These are phyloP conservation scores for Alternaria triticimaculans DNA, from an alignment of 2,329 filamentous ascomycete species.

Conservation along the genomic window DNA sequence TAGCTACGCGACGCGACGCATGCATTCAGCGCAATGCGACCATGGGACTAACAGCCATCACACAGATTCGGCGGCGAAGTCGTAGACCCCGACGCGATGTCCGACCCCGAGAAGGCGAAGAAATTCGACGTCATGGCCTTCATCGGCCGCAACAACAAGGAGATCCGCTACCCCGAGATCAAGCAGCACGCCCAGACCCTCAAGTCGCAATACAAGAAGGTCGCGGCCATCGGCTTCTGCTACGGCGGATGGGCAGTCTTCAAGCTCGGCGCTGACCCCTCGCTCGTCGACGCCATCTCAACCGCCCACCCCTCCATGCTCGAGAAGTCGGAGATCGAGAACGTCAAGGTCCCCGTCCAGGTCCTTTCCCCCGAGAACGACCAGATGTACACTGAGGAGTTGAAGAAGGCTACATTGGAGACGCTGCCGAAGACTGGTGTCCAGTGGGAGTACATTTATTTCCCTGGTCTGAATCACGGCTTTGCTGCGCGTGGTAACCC, in stretches of 20 bases:
- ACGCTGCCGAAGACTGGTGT: constrained; percentile 38
- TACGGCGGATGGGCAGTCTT: constrained; percentile 53
- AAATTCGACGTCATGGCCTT: constrained; percentile 52
- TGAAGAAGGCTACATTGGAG: constrained; percentile 39
- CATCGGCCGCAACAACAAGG: constrained; percentile 46
- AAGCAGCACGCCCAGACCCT: constrained; percentile 45
- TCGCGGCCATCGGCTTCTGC: constrained; percentile 58
- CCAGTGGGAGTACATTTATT: constrained; percentile 44
- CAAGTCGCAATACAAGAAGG: constrained; percentile 47
- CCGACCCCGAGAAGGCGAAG: constrained; percentile 36
- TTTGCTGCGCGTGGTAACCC: constrained; percentile 41
- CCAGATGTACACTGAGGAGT: constrained; percentile 32
- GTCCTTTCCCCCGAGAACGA: constrained; percentile 41
- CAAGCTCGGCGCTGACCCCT: constrained; percentile 39
- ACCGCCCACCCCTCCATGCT: constrained; percentile 41
- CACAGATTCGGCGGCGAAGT: constrained; percentile 44
- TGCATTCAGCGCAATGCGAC: background rate
- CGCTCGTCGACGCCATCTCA: constrained; percentile 40
- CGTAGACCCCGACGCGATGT: constrained; percentile 32
- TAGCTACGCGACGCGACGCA: background rate
- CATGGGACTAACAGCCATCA: background rate
- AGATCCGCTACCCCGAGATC: constrained; percentile 49
- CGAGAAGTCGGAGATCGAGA: constrained; percentile 39
- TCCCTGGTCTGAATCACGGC: constrained; percentile 41
- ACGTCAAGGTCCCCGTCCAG: constrained; percentile 41